phyloP scores from a whole-genome alignment of 345 rosid genomes.

The Hibiscus tridactylites region DNA sequence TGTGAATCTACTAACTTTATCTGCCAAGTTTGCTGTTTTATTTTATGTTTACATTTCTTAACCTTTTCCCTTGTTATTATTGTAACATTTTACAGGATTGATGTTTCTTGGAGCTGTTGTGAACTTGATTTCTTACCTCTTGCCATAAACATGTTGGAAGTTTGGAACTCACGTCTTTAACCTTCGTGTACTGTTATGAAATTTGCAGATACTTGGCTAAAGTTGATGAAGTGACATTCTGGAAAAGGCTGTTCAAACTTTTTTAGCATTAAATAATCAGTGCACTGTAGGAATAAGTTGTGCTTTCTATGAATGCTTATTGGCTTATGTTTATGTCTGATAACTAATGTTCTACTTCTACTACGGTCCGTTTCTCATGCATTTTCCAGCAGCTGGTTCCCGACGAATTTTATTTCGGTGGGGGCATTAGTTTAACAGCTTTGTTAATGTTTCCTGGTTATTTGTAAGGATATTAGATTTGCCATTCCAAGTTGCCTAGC shows the following conservation, averaged over 20 bases:
- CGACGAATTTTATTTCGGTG: not conserved
- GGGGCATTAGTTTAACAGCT: not conserved
- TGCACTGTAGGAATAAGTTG: conserved; percentile 33
- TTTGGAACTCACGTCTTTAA: conserved; percentile 99
- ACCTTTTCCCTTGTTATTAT: conserved; percentile 41
- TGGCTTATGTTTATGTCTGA: conserved; percentile 24
- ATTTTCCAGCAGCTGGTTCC: not conserved
- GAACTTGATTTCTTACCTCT: conserved; percentile 94
- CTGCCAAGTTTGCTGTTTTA: conserved; percentile 12
- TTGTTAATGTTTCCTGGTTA: conserved; percentile 1
- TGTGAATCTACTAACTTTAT: not conserved
- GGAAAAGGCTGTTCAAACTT: conserved; percentile 18
- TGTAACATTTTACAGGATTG: conserved; percentile 70
- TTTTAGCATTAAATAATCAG: conserved; percentile 23
- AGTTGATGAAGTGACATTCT: conserved; percentile 18
- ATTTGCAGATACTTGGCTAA: conserved; percentile 81
- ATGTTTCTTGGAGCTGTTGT: conserved; percentile 88
- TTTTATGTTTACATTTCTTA: conserved; percentile 30
- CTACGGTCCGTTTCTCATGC: not conserved
- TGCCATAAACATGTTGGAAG: conserved; percentile 95
- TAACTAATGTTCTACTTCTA: conserved; percentile 22
- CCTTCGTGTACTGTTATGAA: conserved; percentile 97
- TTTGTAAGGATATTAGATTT: conserved; percentile 1
- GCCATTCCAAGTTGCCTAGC: not conserved
- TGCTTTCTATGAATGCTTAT: conserved; percentile 28